Evolutionary conservation across 179 eudicot genomes (phyloP).

Genomic region (Patellifolia procumbens): DNA sequence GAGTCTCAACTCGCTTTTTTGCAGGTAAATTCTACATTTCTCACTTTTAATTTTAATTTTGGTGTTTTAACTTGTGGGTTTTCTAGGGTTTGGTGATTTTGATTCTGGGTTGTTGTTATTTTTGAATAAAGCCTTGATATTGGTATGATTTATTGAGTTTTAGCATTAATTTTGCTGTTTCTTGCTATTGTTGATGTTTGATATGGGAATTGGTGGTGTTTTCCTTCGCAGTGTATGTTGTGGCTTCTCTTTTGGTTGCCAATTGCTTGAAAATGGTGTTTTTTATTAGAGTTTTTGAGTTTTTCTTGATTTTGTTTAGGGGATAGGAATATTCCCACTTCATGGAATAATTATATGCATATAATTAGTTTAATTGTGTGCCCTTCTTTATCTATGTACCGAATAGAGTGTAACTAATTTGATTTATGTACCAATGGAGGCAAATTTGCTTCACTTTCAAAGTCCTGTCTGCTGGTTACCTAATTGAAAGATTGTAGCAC

Average conservation of each 20-base stretch:
- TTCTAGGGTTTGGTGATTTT: slow-evolving; percentile 19
- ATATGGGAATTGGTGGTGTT: too few species aligned
- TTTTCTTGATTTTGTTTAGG: neutral
- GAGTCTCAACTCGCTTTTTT: slow-evolving; percentile 73
- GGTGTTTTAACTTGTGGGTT: neutral
- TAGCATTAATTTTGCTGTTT: neutral
- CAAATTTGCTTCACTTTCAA: neutral
- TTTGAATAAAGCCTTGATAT: neutral
- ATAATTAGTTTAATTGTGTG: neutral
- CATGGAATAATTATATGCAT: neutral
- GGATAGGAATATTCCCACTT: neutral
- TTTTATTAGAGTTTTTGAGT: neutral
- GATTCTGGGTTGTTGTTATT: slow-evolving; percentile 11
- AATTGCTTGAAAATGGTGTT: neutral
- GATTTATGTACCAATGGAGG: slow-evolving; percentile 1
- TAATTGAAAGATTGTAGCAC: neutral
- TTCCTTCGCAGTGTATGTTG: neutral
- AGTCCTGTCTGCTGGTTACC: neutral
- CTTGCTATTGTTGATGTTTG: neutral
- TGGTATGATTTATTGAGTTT: neutral
- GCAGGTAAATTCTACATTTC: slow-evolving; percentile 45
- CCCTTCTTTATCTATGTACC: neutral
- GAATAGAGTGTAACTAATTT: neutral
- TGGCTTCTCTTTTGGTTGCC: neutral
- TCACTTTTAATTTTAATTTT: neutral